Conservation (phyloP, 169 alveolate genomes). For the Plasmodium vivax region DNA sequence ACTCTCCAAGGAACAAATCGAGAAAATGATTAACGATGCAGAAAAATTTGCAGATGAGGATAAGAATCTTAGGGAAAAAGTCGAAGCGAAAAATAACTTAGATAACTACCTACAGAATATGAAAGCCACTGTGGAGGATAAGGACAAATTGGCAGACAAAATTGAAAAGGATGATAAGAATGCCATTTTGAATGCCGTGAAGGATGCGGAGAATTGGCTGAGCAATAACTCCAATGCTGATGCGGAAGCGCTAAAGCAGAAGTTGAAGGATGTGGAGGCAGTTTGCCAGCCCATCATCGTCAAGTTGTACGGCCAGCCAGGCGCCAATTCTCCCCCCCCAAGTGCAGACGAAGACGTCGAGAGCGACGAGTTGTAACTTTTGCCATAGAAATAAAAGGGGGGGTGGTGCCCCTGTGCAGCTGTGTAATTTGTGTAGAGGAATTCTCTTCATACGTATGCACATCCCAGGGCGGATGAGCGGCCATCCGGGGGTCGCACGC, state of each 20-base stretch:
- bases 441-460: neutral
- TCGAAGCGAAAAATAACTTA: slow-evolving; percentile 94
- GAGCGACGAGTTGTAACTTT: slow-evolving; percentile 76
- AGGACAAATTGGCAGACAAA: slow-evolving; percentile 93
- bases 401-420: neutral
- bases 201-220: slow-evolving; percentile 94
- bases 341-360: slow-evolving; percentile 83
- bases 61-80: slow-evolving; percentile 92
- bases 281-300: slow-evolving; percentile 96
- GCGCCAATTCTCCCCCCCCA: slow-evolving; percentile 85
- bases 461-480: neutral
- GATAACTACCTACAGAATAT: slow-evolving; percentile 94
- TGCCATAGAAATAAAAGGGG: neutral
- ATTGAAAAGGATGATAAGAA: slow-evolving; percentile 93
- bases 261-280: slow-evolving; percentile 93
- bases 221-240: slow-evolving; percentile 93
- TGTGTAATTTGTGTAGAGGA: neutral
- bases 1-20: slow-evolving; percentile 95
- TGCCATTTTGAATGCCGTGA: slow-evolving; percentile 89
- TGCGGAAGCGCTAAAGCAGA: slow-evolving; percentile 93
- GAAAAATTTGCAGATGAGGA: slow-evolving; percentile 96
- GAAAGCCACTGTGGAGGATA: slow-evolving; percentile 94
- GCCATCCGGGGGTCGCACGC: neutral
- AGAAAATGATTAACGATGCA: slow-evolving; percentile 95
- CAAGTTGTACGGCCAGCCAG: slow-evolving; percentile 92